Base-by-base conservation (phyloP, 768 basidiomycete species). In the Trametes cingulata region DNA sequence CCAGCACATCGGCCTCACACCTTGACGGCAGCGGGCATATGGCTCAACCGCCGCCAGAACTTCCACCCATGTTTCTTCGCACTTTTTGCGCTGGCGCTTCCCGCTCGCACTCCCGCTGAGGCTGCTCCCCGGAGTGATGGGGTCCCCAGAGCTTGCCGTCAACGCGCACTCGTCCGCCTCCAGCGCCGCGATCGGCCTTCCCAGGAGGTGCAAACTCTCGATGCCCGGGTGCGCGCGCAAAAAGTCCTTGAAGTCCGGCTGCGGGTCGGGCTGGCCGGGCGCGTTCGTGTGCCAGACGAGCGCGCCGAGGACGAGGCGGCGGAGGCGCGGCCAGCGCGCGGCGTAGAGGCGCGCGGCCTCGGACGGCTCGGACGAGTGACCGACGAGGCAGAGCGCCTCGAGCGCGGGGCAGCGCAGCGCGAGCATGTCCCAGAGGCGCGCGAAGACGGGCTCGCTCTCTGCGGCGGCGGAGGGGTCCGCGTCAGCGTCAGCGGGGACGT, bases 381-480 rank as follows among this genome's bases (percentile, higher is more conserved):
- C 74, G 3, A 85, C 83, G 29, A 91, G 78, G 43, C 76, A 71
- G 5, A 92, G 77, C 54, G 86, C 85, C 68, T 88, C 83, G 8
- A 92, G 79, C 64, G 86, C 77, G 1, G 85, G 87, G 65, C 85
- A 87, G 27, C 79, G 80, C 24, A 75, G 73, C 53, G 84, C 82
- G 47, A 91, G 78, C 90, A 92, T 89, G 61, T 84, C 80, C 86
- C 87, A 88, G 53, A 91, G 74, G 39, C 76, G 77, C 46, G 75
- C 76, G 56, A 78, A 82, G 22, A 80, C 75, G 2, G 84, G 79
- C 59, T 61, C 84, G 80, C 62, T 84, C 82, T 85, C 66, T 70
- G 52, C n/a, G 27, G 58, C 61, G 37, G 17, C 20, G 37, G 29
- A 35, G n/a, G n/a, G n/a, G n/a, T n/a, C n/a, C 14, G 9, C 25